Evolutionary conservation across 2,329 filamentous ascomycete genomes (phyloP), one percentile per base, ranked within the genome.

Genomic region (Fusarium drepaniforme): DNA sequence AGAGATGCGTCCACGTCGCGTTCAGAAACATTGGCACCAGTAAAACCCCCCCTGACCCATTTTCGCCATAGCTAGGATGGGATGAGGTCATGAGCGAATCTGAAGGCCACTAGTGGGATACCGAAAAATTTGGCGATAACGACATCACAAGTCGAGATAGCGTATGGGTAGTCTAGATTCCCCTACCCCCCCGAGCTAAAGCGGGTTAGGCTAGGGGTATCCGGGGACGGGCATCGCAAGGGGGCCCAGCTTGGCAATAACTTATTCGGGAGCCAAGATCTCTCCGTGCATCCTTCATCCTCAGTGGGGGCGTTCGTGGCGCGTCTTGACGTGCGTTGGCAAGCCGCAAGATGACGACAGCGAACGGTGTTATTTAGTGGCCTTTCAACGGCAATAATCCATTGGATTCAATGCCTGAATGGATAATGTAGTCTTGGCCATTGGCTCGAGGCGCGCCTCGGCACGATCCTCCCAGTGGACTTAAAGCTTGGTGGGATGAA

Each of bases 11-110:
- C 5, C 13, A 25, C 12, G 57, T 28, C 37, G 57, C 28, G 57
- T 42, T 21, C 33, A 28, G 25, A 59, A 59, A 42, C 37, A 28
- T 40, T 59, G 35, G 35, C 57, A 40, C 35, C 71, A 73, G 46
- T 73, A 5, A 58, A 53, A 66, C 2, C 18, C 2, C n/a, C 3
- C 12, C 0, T 23, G 15, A 44, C 49, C 0, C 7, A 6, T 44
- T 58, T 70, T 73, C 71, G 71, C 66, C 59, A 73, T 73, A 40
- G 25, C 71, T 61, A 38, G 71, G 71, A 73, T 73, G 18, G 2
- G 51, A 73, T 73, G 68, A 64, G 60, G 30, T 66, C 70, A 73
- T 73, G 37, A 28, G 25, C 25, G 16, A 18, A 56, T 28, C 3
- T 21, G 37, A 44, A 49, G 30, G 5, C 16, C 18, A 23, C n/a